A percentile compares a stretch with the other conserved stretches of the same genome.
phyloP scores from a whole-genome alignment of 176 grass and related monocot genomes.

The Eleusine coracana region DNA sequence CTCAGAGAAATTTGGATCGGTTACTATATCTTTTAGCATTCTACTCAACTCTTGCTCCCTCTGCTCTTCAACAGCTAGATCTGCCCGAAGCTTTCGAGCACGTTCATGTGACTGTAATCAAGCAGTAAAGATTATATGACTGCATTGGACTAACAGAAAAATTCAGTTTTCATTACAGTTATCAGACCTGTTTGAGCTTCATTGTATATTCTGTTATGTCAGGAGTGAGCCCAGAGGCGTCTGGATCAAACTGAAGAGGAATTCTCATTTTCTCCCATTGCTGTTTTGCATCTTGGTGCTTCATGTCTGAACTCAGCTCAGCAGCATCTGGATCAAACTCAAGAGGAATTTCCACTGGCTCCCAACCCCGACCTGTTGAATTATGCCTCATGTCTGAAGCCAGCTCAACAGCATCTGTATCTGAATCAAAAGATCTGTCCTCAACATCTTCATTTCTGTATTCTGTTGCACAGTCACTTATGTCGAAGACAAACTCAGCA shows the following conservation, averaged over 20 bases:
- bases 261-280: constrained; percentile 37
- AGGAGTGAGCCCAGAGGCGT: constrained; percentile 39
- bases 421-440: constrained; percentile 48
- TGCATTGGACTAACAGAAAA: not conserved
- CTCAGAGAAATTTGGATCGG: constrained; percentile 52
- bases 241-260: constrained; percentile 47
- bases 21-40: constrained; percentile 82
- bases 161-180: constrained; percentile 12
- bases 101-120: constrained; percentile 77
- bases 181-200: constrained; percentile 73
- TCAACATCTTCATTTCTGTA: constrained; percentile 31
- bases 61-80: constrained; percentile 94
- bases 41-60: constrained; percentile 71
- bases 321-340: constrained; percentile 49
- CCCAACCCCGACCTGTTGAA: constrained; percentile 37
- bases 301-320: constrained; percentile 46
- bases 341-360: constrained; percentile 48
- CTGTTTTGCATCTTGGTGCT: constrained; percentile 36
- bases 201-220: constrained; percentile 73
- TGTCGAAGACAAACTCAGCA: constrained; percentile 59
- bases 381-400: constrained; percentile 38
- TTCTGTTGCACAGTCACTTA: constrained; percentile 55
- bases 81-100: constrained; percentile 66
- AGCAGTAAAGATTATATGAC: constrained; percentile 35
- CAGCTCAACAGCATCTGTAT: constrained; percentile 45